A percentile compares a stretch with the other conserved stretches of the same genome.
Evolutionary conservation across 768 basidiomycete genomes (phyloP).

Genomic region (Brasilioporus rufonigricans): DNA sequence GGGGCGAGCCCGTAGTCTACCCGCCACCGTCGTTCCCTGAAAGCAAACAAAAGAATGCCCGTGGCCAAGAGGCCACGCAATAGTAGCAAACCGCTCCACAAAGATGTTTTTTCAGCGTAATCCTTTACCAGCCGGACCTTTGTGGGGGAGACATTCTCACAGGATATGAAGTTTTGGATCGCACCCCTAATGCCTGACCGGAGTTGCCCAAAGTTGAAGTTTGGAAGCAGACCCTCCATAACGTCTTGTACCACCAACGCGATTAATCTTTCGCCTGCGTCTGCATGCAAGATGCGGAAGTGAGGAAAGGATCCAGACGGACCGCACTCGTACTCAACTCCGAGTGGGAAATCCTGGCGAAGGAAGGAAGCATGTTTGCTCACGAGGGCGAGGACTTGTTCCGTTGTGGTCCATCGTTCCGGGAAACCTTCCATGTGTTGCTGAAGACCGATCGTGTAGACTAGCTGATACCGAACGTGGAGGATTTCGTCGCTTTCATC

Average conservation of each 20-base stretch:
- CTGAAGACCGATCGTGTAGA: slow-evolving; percentile 36
- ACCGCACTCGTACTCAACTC: slow-evolving; percentile 19
- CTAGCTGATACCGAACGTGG: slow-evolving; percentile 36
- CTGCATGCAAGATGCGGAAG: slow-evolving; percentile 20
- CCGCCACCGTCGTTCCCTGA: slow-evolving; percentile 37
- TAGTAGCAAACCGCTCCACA: slow-evolving; percentile 28
- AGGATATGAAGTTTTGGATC: too few species aligned
- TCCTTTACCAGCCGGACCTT: too few species aligned
- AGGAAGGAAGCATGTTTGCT: slow-evolving; percentile 14
- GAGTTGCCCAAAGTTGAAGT: too few species aligned
- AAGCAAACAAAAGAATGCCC: slow-evolving; percentile 31
- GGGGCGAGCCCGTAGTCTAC: slow-evolving; percentile 39
- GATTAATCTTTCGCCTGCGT: slow-evolving; percentile 13
- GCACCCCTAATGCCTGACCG: too few species aligned
- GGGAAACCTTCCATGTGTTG: slow-evolving; percentile 30
- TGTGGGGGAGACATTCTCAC: too few species aligned
- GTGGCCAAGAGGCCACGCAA: slow-evolving; percentile 35
- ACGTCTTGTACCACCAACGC: slow-evolving; percentile 14
- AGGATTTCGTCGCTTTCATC: slow-evolving; percentile 34
- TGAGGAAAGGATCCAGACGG: slow-evolving; percentile 22
- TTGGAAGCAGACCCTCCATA: neutral
- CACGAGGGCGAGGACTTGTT: slow-evolving; percentile 31
- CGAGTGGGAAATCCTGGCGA: neutral
- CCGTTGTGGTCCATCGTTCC: slow-evolving; percentile 34
- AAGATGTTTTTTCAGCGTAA: too few species aligned